Percentiles rank a stretch among this genome's conserved stretches.
phyloP scores from a whole-genome alignment of 1,139 yeast genomes.

The Pichia inconspicua region DNA sequence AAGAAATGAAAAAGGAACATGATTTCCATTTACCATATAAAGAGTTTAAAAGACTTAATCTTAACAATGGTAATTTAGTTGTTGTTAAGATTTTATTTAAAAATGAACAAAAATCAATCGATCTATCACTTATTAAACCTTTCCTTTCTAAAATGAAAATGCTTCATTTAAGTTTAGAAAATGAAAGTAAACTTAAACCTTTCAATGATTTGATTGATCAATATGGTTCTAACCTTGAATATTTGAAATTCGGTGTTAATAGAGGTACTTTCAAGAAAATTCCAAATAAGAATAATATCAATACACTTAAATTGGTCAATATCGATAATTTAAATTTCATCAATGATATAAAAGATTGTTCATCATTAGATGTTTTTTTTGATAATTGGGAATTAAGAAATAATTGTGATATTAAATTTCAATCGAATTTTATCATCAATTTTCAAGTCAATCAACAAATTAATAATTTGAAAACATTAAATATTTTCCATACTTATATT shows the following conservation, averaged over 20 bases:
- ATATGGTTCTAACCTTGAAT: slow-evolving; percentile 16
- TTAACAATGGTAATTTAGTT: slow-evolving; percentile 24
- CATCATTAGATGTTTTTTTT: slow-evolving; percentile 24
- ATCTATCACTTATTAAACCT: slow-evolving; percentile 20
- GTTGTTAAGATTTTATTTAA: slow-evolving; percentile 25
- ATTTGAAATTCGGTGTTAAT: slow-evolving; percentile 26
- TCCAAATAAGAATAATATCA: slow-evolving; percentile 20
- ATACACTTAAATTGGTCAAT: slow-evolving; percentile 23
- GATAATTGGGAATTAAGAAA: slow-evolving; percentile 27
- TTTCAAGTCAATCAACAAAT: slow-evolving; percentile 18
- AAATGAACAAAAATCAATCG: slow-evolving; percentile 25
- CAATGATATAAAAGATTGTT: slow-evolving; percentile 18
- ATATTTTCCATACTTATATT: slow-evolving; percentile 25
- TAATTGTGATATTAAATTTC: slow-evolving; percentile 22
- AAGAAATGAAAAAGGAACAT: slow-evolving; percentile 26
- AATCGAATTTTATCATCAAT: slow-evolving; percentile 19
- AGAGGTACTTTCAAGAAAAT: slow-evolving; percentile 23
- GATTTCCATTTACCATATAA: slow-evolving; percentile 27
- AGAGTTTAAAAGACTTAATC: slow-evolving; percentile 23
- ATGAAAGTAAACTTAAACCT: slow-evolving; percentile 24
- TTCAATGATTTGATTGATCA: slow-evolving; percentile 23
- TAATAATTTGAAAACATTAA: slow-evolving; percentile 19
- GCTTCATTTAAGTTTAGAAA: slow-evolving; percentile 24
- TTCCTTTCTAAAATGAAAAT: slow-evolving; percentile 21
- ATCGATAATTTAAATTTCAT: slow-evolving; percentile 24